A percentile compares a stretch with the other conserved stretches of the same genome.
phyloP scores from a whole-genome alignment of 192 early-diverging fungal genomes.

The Coemansia asiatica region DNA sequence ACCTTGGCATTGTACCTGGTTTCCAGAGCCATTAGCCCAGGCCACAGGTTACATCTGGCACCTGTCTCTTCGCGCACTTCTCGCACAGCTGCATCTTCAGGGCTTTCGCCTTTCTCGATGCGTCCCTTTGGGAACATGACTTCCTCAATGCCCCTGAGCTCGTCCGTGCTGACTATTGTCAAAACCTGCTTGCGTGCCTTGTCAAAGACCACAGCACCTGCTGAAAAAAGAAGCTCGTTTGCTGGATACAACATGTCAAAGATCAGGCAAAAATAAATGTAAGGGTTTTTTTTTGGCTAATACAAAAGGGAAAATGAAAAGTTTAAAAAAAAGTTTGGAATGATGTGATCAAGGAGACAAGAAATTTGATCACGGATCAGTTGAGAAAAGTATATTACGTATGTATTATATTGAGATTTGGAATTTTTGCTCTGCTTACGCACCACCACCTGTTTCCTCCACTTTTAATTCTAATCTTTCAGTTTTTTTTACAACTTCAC shows the following conservation, averaged over 20 bases:
- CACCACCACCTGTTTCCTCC: background rate
- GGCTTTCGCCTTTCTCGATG: slow-evolving; percentile 26
- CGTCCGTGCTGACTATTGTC: slow-evolving; percentile 15
- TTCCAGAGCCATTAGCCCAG: slow-evolving; percentile 28
- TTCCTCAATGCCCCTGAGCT: background rate
- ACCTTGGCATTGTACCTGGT: slow-evolving; percentile 13
- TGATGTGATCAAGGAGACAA: background rate
- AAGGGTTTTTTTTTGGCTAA: background rate
- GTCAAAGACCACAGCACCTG: slow-evolving; percentile 49
- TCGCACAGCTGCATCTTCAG: slow-evolving; percentile 24
- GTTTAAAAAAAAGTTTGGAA: background rate
- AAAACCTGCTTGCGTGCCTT: slow-evolving; percentile 10
- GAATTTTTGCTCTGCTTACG: background rate
- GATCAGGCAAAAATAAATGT: background rate
- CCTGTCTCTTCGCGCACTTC: slow-evolving; percentile 48
- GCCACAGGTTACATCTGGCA: slow-evolving; percentile 25
- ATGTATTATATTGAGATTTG: slow-evolving; percentile 1
- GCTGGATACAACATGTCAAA: slow-evolving; percentile 24
- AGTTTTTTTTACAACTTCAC: slow-evolving; percentile 5
- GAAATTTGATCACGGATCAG: background rate
- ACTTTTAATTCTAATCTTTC: background rate
- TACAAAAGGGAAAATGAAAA: background rate
- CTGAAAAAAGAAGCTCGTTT: slow-evolving; percentile 29
- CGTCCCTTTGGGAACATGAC: slow-evolving; percentile 46
- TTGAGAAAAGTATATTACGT: background rate